Conservation (phyloP, 202 grass and related monocot species). For the Dendrocalamus latiflorus region DNA sequence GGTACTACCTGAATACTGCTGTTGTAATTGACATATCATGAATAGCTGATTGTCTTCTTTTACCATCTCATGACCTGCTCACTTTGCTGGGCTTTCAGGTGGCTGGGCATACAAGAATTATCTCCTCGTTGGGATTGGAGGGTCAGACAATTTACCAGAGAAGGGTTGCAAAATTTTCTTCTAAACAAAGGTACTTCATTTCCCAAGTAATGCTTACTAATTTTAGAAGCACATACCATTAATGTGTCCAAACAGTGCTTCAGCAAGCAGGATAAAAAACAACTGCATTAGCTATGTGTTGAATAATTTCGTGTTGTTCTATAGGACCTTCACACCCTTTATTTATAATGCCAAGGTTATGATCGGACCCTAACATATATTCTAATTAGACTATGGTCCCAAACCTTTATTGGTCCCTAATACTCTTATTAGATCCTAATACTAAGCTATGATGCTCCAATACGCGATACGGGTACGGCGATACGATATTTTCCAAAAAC, state of each 20-base stretch:
- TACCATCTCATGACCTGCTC: slow-evolving; percentile 5
- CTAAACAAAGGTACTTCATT: slow-evolving; percentile 45
- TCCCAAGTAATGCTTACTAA: neutral
- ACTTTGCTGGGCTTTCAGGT: slow-evolving; percentile 34
- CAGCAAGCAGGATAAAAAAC: neutral
- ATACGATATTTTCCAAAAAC: too few species aligned
- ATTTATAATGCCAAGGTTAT: too few species aligned
- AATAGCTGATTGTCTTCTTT: slow-evolving; percentile 4
- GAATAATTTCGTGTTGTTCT: too few species aligned
- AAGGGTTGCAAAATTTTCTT: slow-evolving; percentile 54
- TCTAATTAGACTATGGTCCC: too few species aligned
- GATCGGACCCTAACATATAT: too few species aligned
- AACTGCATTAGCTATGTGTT: neutral
- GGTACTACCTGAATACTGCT: slow-evolving; percentile 43
- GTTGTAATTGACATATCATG: neutral
- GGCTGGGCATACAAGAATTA: slow-evolving; percentile 53
- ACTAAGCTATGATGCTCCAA: too few species aligned
- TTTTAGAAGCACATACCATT: neutral
- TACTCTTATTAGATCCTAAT: too few species aligned
- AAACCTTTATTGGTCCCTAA: too few species aligned
- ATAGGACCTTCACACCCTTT: too few species aligned
- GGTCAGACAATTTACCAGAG: slow-evolving; percentile 66
- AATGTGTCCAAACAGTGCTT: slow-evolving; percentile 3
- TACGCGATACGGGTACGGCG: too few species aligned
- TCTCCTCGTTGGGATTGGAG: slow-evolving; percentile 59